Percentiles rank a stretch among this genome's conserved stretches.
phyloP scores from a whole-genome alignment of 1,284 basidiomycete species.

The Boletus semigastroideus region DNA sequence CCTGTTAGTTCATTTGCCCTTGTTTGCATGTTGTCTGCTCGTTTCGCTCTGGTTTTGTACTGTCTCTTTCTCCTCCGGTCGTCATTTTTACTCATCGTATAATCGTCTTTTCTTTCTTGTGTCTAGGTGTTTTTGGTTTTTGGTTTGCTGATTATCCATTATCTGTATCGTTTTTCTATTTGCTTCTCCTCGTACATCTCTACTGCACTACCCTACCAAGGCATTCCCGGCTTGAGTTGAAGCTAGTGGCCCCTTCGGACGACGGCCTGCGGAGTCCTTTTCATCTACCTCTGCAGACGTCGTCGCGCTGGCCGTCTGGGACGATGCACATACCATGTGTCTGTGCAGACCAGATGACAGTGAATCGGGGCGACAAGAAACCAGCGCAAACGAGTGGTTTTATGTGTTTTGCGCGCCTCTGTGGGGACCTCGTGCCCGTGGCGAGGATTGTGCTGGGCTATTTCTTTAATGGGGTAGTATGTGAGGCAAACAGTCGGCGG shows the following conservation, averaged over 20 bases:
- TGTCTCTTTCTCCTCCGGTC: background rate
- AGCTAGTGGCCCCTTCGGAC: background rate
- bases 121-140: slow-evolving; percentile 1
- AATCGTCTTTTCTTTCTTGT: slow-evolving; percentile 7
- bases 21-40: slow-evolving; percentile 7
- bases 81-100: slow-evolving; percentile 9
- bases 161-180: background rate
- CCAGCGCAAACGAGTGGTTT: slow-evolving; percentile 39
- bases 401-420: slow-evolving; percentile 46
- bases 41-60: background rate
- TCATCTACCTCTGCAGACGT: slow-evolving; percentile 35
- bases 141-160: background rate
- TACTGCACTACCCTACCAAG: background rate
- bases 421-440: slow-evolving; percentile 67
- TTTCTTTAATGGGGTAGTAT: slow-evolving; percentile 58
- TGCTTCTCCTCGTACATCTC: too few relatives aligned
- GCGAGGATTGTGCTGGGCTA: slow-evolving; percentile 63
- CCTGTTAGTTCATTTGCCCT: background rate
- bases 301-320: slow-evolving; percentile 4
- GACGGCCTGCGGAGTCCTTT: slow-evolving; percentile 9
- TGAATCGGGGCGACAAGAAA: slow-evolving; percentile 30
- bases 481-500: slow-evolving; percentile 63
- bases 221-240: too few relatives aligned
- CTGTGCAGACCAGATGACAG: slow-evolving; percentile 11
- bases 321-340: slow-evolving; percentile 10